phyloP scores from a whole-genome alignment of 208 protist species.

The Trypanosoma platydactyli region DNA sequence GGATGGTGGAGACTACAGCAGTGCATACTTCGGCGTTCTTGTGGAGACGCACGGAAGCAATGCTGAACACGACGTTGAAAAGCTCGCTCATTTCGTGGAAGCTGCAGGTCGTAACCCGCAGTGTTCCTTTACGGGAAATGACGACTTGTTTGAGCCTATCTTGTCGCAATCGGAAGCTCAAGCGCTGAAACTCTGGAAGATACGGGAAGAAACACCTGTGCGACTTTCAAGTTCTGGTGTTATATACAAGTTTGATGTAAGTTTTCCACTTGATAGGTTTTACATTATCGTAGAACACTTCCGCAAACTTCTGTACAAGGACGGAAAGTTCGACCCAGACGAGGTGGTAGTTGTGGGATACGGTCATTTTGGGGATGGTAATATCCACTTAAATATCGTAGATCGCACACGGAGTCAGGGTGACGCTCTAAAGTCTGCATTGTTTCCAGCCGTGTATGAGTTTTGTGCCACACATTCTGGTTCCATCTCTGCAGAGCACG shows the following conservation, averaged over 20 bases:
- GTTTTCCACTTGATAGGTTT: conserved; percentile 76
- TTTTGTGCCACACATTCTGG: conserved; percentile 72
- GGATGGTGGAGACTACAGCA: conserved; percentile 39
- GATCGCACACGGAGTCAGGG: conserved; percentile 51
- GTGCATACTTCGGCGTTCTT: conserved; percentile 87
- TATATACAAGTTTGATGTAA: conserved; percentile 86
- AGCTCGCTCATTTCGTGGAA: conserved; percentile 58
- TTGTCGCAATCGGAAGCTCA: conserved; percentile 63
- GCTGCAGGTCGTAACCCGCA: conserved; percentile 39
- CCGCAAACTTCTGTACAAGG: conserved; percentile 55
- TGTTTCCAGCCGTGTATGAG: conserved; percentile 73
- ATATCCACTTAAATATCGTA: conserved; percentile 96
- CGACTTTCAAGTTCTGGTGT: conserved; percentile 44
- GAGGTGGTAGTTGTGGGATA: conserved; percentile 87
- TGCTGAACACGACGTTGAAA: conserved; percentile 87
- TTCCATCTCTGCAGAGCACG: conserved; percentile 95
- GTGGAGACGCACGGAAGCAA: conserved; percentile 94
- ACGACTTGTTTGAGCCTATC: conserved; percentile 45
- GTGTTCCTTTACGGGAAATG: conserved; percentile 36
- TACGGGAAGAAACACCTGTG: conserved; percentile 75
- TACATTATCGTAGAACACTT: conserved; percentile 81
- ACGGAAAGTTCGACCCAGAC: conserved; percentile 52
- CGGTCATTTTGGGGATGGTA: conserved; percentile 97
- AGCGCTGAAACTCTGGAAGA: conserved; percentile 56
- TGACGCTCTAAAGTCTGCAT: conserved; percentile 42